A percentile compares a stretch with the other conserved stretches of the same genome.
Evolutionary conservation across 164 flowering plant genomes (phyloP).

Genomic region (Saururus chinensis): DNA sequence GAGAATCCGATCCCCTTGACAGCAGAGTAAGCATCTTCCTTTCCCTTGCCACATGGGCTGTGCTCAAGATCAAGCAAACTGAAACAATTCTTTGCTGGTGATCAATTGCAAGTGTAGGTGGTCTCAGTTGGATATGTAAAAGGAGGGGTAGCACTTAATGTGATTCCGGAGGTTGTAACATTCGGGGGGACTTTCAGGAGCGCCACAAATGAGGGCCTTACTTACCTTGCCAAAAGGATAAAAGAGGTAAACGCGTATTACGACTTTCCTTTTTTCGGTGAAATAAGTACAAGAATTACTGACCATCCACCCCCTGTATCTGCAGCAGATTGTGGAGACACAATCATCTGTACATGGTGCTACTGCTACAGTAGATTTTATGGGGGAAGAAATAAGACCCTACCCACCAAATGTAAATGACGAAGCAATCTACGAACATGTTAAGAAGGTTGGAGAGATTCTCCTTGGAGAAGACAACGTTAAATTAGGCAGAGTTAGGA

Average conservation of each 20-base stretch:
- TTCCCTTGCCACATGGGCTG: background rate
- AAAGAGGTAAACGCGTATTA: conserved; percentile 37
- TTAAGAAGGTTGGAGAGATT: conserved; percentile 30
- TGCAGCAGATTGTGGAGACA: conserved; percentile 38
- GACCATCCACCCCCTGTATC: too few relatives aligned
- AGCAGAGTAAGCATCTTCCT: conserved; percentile 24
- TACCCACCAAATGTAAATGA: conserved; percentile 54
- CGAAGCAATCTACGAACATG: conserved; percentile 42
- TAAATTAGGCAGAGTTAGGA: conserved; percentile 16
- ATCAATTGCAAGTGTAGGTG: conserved; percentile 19
- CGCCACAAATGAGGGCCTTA: conserved; percentile 38
- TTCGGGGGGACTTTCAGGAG: conserved; percentile 73
- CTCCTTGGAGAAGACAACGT: conserved; percentile 45
- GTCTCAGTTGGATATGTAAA: conserved; percentile 43
- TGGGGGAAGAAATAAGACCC: conserved; percentile 29
- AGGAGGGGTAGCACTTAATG: conserved; percentile 42
- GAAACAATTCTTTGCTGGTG: too few relatives aligned
- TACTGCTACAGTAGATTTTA: conserved; percentile 45
- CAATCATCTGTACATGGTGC: conserved; percentile 54
- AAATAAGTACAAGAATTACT: too few relatives aligned
- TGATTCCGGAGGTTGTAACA: conserved; percentile 44
- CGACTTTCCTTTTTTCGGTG: background rate
- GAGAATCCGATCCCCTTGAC: conserved; percentile 68
- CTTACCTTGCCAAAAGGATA: conserved; percentile 35
- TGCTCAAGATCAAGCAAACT: too few relatives aligned